A percentile compares a stretch with the other conserved stretches of the same genome.
Conservation (phyloP, 2,329 filamentous ascomycete species). For the Scopulariopsis brevicaulis region DNA sequence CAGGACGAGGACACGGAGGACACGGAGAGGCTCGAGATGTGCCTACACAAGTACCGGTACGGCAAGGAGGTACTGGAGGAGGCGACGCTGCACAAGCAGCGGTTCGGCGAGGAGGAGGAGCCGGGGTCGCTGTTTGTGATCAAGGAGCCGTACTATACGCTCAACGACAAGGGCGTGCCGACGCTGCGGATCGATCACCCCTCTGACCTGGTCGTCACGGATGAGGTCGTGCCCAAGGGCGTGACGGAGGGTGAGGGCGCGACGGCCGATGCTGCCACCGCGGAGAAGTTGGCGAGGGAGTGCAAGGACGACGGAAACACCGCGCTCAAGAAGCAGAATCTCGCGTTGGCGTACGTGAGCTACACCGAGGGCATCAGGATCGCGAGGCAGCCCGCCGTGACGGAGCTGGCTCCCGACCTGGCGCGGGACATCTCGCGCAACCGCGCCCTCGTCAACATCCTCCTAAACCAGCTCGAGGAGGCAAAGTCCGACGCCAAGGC, state of each 20-base stretch:
- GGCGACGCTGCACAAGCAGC: constrained; percentile 19
- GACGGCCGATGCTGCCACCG: constrained; percentile 5
- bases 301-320: constrained; percentile 18
- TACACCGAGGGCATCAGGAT: constrained; percentile 15
- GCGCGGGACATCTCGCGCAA: constrained; percentile 20
- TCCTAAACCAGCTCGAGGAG: constrained; percentile 18
- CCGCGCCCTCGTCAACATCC: constrained; percentile 18
- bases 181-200: constrained; percentile 24
- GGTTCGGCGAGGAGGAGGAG: constrained; percentile 20
- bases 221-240: not conserved
- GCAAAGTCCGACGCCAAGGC: constrained; percentile 15
- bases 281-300: constrained; percentile 6
- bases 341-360: constrained; percentile 10
- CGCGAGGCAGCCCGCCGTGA: constrained; percentile 1
- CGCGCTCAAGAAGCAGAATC: constrained; percentile 13
- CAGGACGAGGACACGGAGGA: constrained; percentile 13
- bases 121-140: constrained; percentile 21
- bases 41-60: constrained; percentile 20
- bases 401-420: constrained; percentile 6
- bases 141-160: constrained; percentile 38
- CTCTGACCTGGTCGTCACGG: constrained; percentile 14
- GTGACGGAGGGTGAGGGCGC: not conserved
- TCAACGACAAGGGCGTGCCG: constrained; percentile 24
- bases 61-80: constrained; percentile 21
- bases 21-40: constrained; percentile 16